Conservation (phyloP, 352 stramenopile species). For the Phytophthora pluvialis region DNA sequence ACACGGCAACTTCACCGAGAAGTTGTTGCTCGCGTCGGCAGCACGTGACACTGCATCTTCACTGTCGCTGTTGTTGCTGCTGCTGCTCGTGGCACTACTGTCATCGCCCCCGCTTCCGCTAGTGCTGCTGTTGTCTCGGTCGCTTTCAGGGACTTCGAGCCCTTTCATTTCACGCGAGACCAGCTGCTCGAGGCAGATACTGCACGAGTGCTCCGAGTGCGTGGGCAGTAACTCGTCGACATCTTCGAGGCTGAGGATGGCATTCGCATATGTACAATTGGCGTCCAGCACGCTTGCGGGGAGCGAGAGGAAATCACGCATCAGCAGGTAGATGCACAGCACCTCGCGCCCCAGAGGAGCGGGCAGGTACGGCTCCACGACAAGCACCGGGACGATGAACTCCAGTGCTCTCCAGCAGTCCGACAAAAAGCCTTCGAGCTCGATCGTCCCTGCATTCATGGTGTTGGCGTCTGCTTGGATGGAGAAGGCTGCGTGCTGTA, state of each 20-base stretch:
- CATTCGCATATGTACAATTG: slow-evolving; percentile 62
- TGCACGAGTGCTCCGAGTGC: slow-evolving; percentile 52
- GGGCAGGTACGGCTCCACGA: slow-evolving; percentile 49
- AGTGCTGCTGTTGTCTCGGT: neutral
- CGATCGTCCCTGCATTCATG: slow-evolving; percentile 38
- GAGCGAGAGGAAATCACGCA: slow-evolving; percentile 62
- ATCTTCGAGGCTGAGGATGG: slow-evolving; percentile 65
- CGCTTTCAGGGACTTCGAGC: slow-evolving; percentile 19
- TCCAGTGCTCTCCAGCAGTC: slow-evolving; percentile 58
- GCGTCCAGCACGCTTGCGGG: slow-evolving; percentile 53
- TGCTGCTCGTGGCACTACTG: neutral
- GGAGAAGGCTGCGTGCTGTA: slow-evolving; percentile 48
- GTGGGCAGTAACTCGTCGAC: slow-evolving; percentile 44
- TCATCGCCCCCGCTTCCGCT: neutral
- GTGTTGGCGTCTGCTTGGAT: slow-evolving; percentile 46
- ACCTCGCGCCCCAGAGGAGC: slow-evolving; percentile 43
- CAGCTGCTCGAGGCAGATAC: slow-evolving; percentile 62
- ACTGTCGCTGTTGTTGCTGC: slow-evolving; percentile 2
- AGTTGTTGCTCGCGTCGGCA: slow-evolving; percentile 15
- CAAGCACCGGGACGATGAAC: slow-evolving; percentile 52
- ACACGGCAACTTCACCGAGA: slow-evolving; percentile 58
- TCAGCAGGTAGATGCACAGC: slow-evolving; percentile 50
- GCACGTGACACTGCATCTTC: slow-evolving; percentile 2
- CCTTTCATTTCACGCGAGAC: slow-evolving; percentile 28
- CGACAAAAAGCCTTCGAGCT: slow-evolving; percentile 54